Base-by-base conservation (phyloP, 139 green algal genomes). In the Marvania coccoides region DNA sequence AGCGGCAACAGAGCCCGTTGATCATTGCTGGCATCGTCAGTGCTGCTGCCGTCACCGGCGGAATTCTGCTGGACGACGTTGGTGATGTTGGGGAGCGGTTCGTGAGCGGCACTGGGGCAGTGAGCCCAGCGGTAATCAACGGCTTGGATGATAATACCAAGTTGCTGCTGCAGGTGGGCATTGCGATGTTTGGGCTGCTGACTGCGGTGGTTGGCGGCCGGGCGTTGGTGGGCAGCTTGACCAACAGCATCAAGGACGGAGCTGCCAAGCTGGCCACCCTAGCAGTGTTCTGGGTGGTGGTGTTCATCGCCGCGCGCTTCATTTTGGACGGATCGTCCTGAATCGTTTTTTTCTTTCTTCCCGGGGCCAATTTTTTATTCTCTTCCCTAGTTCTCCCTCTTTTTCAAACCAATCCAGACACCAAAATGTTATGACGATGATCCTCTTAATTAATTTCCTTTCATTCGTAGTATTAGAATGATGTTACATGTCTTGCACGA, bases 271-370 rank as follows among this genome's bases (percentile, higher is more conserved):
- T 82, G 1, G 80, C 42, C 29, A 75, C 74, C n/a, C 47, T 81
- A 28, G 77, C 62, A 10, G 70, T 67, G 26, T 88, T 88, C 63
- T 85, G 77, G 80, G 48, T 81, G 26, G 66, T 30, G 2, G 77
- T 87, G 10, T 84, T 87, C 42, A 38, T 83, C 13, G 82, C 74
- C 15, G 82, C 73, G 8, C 69, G 73, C 34, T 76, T 77, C 19
- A 70, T 88, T 24, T 62, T 83, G 29, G 63, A 80, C 31, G 46
- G n/a, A n/a, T n/a, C 47, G 8, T 46, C 57, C 37, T 76, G 38
- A 70, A 26, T 10, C 19, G 34, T 47, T n/a, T 61, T 12, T 23
- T 28, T 33, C 9, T 31, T 28, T 34, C 31, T 10, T 48, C 34
- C 26, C 12, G 6, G 34, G 30, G 35, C 40, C 12, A 9, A 28